A percentile compares a stretch with the other conserved stretches of the same genome.
Evolutionary conservation across 768 basidiomycete genomes (phyloP).

Genomic region (Tricholoma furcatifolium): DNA sequence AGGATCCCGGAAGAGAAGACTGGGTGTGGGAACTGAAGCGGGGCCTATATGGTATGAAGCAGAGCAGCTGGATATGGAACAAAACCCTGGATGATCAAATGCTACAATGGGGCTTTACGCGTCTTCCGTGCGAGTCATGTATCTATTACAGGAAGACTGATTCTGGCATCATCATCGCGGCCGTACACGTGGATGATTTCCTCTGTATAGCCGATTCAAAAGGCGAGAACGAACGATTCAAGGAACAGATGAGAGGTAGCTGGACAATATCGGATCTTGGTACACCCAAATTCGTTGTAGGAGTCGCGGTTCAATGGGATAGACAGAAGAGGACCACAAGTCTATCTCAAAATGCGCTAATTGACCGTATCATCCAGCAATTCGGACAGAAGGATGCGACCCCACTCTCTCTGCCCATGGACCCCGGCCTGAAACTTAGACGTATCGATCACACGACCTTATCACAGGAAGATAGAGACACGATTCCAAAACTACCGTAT

Average conservation of each 20-base stretch:
- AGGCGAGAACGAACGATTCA: background rate
- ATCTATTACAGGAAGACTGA: background rate
- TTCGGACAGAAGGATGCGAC: background rate
- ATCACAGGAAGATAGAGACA: background rate
- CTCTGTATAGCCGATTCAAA: background rate
- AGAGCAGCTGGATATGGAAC: background rate
- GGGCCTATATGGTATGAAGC: constrained; percentile 1
- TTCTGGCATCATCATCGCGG: too few species aligned
- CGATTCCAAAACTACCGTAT: background rate
- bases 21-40: background rate
- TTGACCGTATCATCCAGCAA: background rate
- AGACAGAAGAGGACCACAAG: background rate
- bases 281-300: background rate
- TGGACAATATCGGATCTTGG: background rate
- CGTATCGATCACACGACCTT: background rate
- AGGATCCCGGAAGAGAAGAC: background rate
- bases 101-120: constrained; percentile 1
- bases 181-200: background rate
- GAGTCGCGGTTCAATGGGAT: background rate
- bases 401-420: too few species aligned
- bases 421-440: background rate
- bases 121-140: background rate
- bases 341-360: background rate
- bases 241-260: background rate
- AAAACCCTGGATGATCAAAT: too few species aligned